A percentile compares a stretch with the other conserved stretches of the same genome.
These are phyloP conservation scores for Pseudocercospora fijiensis DNA, from an alignment of 2,329 filamentous ascomycete genomes.

Conservation along the genomic window DNA sequence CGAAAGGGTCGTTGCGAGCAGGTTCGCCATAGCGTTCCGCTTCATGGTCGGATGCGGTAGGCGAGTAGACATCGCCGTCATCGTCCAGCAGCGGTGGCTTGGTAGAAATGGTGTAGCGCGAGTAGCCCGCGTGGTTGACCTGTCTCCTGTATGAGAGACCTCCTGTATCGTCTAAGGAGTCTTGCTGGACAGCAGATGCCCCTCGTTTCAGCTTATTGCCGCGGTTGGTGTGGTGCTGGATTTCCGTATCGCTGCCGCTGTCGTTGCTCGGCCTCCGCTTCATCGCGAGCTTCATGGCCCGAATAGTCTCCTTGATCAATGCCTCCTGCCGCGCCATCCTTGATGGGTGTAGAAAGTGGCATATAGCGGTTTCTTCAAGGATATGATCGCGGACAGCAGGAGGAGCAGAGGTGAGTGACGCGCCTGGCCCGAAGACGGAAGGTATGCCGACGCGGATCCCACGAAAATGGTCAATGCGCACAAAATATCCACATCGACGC, in stretches of 20 bases:
- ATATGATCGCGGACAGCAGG: no score
- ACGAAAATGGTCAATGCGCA: no score
- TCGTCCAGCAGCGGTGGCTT: slow-evolving; percentile 73
- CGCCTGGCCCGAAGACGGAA: not conserved
- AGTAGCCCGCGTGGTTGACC: slow-evolving; percentile 71
- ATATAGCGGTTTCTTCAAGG: no score
- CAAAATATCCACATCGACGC: no score
- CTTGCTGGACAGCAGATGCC: slow-evolving; percentile 68
- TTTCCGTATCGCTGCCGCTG: slow-evolving; percentile 73
- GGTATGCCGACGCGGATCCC: not conserved
- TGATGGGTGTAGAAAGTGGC: not conserved
- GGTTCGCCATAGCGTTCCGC: slow-evolving; percentile 65
- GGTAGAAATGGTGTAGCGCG: slow-evolving; percentile 69
- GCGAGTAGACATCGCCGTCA: slow-evolving; percentile 58
- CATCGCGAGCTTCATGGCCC: slow-evolving; percentile 66
- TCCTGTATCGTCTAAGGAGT: slow-evolving; percentile 64
- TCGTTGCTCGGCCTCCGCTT: slow-evolving; percentile 62
- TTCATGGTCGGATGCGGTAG: slow-evolving; percentile 49
- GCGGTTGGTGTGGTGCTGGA: slow-evolving; percentile 69
- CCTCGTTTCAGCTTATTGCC: slow-evolving; percentile 77
- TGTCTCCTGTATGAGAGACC: slow-evolving; percentile 65
- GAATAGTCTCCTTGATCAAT: slow-evolving; percentile 65
- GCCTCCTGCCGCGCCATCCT: slow-evolving; percentile 54
- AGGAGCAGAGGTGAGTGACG: not conserved
- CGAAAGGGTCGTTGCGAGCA: slow-evolving; percentile 69